These are phyloP conservation scores for Geotrichum histeridarum DNA, from an alignment of 1,139 yeast genomes.

Conservation along the genomic window DNA sequence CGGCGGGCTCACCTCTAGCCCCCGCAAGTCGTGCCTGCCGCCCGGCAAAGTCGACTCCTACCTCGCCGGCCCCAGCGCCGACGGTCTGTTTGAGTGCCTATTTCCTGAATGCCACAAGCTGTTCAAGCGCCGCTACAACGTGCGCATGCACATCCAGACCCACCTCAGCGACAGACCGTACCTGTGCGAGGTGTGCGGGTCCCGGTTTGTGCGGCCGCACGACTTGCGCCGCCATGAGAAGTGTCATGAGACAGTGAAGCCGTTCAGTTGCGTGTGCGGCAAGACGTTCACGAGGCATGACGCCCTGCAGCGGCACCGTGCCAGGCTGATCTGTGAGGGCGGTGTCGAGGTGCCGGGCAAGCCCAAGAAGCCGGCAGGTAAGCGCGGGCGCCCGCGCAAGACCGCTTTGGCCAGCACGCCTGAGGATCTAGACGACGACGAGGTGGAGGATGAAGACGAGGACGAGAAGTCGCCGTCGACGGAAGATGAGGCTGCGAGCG, in stretches of 20 bases:
- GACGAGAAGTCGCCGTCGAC: background rate
- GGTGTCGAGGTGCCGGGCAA: constrained; percentile 46
- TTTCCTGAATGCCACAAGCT: constrained; percentile 76
- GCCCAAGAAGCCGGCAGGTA: constrained; percentile 31
- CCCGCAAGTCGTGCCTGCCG: constrained; percentile 61
- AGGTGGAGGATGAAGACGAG: constrained; percentile 3
- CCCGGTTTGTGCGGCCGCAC: constrained; percentile 82
- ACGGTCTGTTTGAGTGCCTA: constrained; percentile 61
- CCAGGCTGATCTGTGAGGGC: constrained; percentile 72
- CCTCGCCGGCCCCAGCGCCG: constrained; percentile 72
- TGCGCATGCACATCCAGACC: constrained; percentile 95
- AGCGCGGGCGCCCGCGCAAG: constrained; percentile 33
- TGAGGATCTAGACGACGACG: background rate
- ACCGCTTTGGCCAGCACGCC: constrained; percentile 12
- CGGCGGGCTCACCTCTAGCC: constrained; percentile 20
- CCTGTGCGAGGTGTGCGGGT: constrained; percentile 51
- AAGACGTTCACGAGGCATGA: constrained; percentile 86
- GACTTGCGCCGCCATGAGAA: constrained; percentile 87
- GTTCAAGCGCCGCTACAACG: constrained; percentile 85
- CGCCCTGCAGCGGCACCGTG: constrained; percentile 76
- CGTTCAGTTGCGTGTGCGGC: constrained; percentile 81
- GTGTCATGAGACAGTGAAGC: constrained; percentile 69
- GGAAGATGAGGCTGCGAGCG: background rate
- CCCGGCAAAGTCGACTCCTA: constrained; percentile 86
- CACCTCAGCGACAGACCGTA: constrained; percentile 93